A percentile compares a stretch with the other conserved stretches of the same genome.
phyloP scores from a whole-genome alignment of 1,284 basidiomycete genomes.

The Coniferiporia sulphurascens region DNA sequence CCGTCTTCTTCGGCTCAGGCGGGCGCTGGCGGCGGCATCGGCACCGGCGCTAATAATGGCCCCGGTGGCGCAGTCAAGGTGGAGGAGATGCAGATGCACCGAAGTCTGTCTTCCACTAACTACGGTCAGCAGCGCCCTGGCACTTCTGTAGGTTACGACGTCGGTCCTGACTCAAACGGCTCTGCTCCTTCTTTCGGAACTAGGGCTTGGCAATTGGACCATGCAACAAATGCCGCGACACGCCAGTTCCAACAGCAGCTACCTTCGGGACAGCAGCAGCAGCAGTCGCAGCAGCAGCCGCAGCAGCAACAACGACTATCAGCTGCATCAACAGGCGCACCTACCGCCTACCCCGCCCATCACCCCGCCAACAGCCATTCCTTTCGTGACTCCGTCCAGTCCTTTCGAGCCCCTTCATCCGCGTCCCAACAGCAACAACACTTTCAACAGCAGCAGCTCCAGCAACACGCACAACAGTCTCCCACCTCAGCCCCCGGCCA shows the following conservation, averaged over 20 bases:
- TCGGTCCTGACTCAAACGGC: slow-evolving; percentile 35
- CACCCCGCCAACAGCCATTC: slow-evolving; percentile 44
- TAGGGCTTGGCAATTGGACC: slow-evolving; percentile 26
- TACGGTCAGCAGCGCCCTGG: slow-evolving; percentile 49
- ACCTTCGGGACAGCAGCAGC: slow-evolving; percentile 17
- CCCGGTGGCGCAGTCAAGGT: slow-evolving; percentile 24
- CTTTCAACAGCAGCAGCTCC: slow-evolving; percentile 31
- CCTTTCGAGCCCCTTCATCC: slow-evolving; percentile 54
- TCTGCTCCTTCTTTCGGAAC: slow-evolving; percentile 28
- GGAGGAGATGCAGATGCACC: slow-evolving; percentile 37
- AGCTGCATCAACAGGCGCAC: slow-evolving; percentile 10
- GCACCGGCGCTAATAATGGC: background rate
- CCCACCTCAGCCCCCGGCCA: slow-evolving; percentile 32
- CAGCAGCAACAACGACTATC: slow-evolving; percentile 6
- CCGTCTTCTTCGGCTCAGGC: background rate
- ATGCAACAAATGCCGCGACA: slow-evolving; percentile 24
- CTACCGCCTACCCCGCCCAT: slow-evolving; percentile 20
- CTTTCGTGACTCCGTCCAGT: slow-evolving; percentile 69
- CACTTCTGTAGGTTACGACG: slow-evolving; percentile 67
- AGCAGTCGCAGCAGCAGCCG: slow-evolving; percentile 16
- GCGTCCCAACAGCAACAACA: slow-evolving; percentile 27
- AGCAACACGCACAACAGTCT: slow-evolving; percentile 33
- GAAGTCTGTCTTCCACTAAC: slow-evolving; percentile 30
- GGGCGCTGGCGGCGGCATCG: slow-evolving; percentile 5
- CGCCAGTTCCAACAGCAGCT: slow-evolving; percentile 34